phyloP scores from a whole-genome alignment of 2,329 filamentous ascomycete species.

The Aspergillus sp. region DNA sequence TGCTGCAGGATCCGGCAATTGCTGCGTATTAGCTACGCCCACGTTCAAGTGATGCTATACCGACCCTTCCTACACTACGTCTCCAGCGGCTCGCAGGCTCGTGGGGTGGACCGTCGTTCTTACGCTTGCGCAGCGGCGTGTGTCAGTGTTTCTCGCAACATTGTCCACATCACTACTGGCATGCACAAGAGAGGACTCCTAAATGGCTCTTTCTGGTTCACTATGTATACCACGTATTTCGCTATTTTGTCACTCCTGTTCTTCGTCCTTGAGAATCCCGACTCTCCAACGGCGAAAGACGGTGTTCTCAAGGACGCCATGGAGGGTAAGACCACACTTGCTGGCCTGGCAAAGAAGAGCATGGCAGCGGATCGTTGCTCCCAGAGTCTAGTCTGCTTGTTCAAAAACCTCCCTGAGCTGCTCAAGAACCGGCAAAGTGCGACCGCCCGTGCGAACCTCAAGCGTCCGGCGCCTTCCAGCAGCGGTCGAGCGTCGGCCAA shows the following conservation, averaged over 20 bases:
- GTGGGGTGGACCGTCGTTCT: conserved; percentile 60
- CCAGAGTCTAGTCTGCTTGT: conserved; percentile 71
- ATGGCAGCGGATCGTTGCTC: conserved; percentile 88
- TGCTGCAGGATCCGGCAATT: conserved; percentile 57
- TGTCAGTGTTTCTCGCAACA: conserved; percentile 66
- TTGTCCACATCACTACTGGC: conserved; percentile 65
- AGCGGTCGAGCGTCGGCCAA: conserved; percentile 6
- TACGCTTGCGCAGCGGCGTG: conserved; percentile 68
- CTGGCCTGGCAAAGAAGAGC: conserved; percentile 76
- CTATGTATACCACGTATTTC: conserved; percentile 70
- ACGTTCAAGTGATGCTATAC: conserved; percentile 66
- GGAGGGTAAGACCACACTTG: conserved; percentile 80
- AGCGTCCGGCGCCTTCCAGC: conserved; percentile 45
- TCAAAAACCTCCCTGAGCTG: conserved; percentile 77
- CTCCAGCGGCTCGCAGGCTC: conserved; percentile 52
- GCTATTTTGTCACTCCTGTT: conserved; percentile 65
- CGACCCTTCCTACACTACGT: conserved; percentile 67
- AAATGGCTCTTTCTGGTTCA: conserved; percentile 67
- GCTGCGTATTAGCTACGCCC: conserved; percentile 63
- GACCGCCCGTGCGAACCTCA: conserved; percentile 50
- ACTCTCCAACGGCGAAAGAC: conserved; percentile 65
- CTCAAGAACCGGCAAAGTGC: conserved; percentile 59
- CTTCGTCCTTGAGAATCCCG: conserved; percentile 65
- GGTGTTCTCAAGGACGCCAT: conserved; percentile 77
- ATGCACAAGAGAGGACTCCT: conserved; percentile 64